Base-by-base conservation (phyloP, 78 protist genomes). In the Dictyostelium purpureum region DNA sequence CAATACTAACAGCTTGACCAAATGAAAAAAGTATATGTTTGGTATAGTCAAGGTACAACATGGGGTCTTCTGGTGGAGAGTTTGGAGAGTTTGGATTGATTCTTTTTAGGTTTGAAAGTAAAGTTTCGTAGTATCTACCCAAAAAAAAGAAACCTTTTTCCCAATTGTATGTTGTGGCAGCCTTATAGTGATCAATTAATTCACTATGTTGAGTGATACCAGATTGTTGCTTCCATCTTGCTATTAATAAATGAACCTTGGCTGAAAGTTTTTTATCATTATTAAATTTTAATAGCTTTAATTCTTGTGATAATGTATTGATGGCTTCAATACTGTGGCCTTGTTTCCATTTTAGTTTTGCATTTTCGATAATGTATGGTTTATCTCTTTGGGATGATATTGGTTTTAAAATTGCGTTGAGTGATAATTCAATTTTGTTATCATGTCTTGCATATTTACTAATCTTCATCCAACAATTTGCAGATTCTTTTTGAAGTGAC, bases 61-160 rank as follows among this genome's bases (percentile, higher is more conserved):
- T 10, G 21, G 51, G 51, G n/a, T 80, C 79, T 0, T 80, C 5
- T 40, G 65, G 65, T 19, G 28, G 63, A 28, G 85, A 52, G 18
- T 76, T 43, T 65, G 65, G 56, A 28, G 57, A 26, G 28, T 66
- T 76, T 75, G 59, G 52, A 47, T 37, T 56, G 37, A 61, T 61
- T 65, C 78, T 40, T 38, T 63, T 54, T 16, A 73, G 18, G 19
- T 24, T 59, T 1, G 71, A 37, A 49, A 61, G 56, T 6, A 91
- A 28, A 2, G 69, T 31, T 12, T 96, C 96, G 65, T 79, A 94
- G 38, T 89, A 96, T 65, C 67, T 59, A 49, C 90, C 97, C 6
- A 82, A 49, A 33, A 40, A 51, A 45, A 88, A 96, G 54, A 47
- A 78, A 16, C 95, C 95, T 88, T 94, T 87, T 42, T 96, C 97